Conservation (phyloP, 2,329 filamentous ascomycete species). For the Conoideocrella luteorostrata region DNA sequence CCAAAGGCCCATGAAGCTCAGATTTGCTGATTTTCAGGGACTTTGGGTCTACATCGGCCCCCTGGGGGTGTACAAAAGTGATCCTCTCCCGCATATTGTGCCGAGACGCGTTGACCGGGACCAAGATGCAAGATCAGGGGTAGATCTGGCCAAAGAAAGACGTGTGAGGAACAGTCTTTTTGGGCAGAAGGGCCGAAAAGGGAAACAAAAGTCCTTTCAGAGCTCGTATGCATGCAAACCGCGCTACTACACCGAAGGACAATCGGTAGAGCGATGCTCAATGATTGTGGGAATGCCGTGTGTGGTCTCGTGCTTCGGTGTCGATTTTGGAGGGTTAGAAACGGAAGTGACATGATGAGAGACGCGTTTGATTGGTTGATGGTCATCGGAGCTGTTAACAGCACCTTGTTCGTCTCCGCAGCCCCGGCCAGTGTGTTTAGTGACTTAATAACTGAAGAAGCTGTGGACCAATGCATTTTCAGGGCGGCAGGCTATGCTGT, state of each 20-base stretch:
- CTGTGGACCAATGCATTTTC: too few relatives aligned
- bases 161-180: background rate
- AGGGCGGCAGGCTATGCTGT: too few relatives aligned
- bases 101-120: background rate
- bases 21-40: slow-evolving; percentile 51
- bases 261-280: background rate
- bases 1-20: slow-evolving; percentile 46
- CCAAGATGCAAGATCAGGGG: background rate
- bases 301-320: slow-evolving; percentile 11
- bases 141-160: background rate
- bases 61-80: slow-evolving; percentile 68
- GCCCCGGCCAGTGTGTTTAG: too few relatives aligned
- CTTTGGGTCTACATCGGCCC: slow-evolving; percentile 57
- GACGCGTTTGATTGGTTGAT: slow-evolving; percentile 2
- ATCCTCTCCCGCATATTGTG: slow-evolving; percentile 66
- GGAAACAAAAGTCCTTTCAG: background rate
- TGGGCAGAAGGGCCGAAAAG: background rate
- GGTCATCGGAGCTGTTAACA: background rate
- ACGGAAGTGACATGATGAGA: background rate
- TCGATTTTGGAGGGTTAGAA: slow-evolving; percentile 3
- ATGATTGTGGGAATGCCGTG: background rate
- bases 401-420: too few relatives aligned
- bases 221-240: background rate
- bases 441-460: too few relatives aligned
- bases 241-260: background rate